These are phyloP conservation scores for Penicillium salamii DNA, from an alignment of 495 filamentous ascomycete species.

Conservation along the genomic window DNA sequence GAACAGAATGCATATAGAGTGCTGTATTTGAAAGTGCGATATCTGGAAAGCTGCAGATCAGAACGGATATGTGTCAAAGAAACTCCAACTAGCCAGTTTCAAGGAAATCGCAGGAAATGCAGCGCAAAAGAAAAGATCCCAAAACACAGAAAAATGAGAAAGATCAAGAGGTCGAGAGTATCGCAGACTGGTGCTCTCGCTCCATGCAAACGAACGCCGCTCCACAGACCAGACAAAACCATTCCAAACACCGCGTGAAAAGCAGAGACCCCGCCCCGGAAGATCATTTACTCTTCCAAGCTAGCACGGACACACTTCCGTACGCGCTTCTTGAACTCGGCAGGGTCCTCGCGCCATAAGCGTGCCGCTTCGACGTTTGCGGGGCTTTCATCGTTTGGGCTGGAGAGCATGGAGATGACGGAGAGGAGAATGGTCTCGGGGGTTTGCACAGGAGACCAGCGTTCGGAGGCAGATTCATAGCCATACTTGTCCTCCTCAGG, in stretches of 20 bases:
- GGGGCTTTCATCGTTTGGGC: conserved; percentile 92
- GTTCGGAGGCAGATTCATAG: conserved; percentile 87
- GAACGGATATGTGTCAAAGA: neutral
- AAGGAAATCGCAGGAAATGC: conserved; percentile 10
- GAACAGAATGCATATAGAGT: neutral
- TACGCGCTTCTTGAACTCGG: conserved; percentile 75
- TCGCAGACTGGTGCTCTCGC: conserved; percentile 1
- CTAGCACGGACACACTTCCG: conserved; percentile 80
- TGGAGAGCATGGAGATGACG: conserved; percentile 89
- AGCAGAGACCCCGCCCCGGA: neutral
- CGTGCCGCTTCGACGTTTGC: conserved; percentile 92
- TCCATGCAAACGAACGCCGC: conserved; percentile 1
- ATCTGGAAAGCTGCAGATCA: neutral
- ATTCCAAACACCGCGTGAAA: neutral
- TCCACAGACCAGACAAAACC: neutral
- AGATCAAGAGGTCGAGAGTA: conserved; percentile 6
- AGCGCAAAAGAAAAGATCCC: no score
- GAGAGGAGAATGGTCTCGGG: conserved; percentile 92
- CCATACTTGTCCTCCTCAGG: conserved; percentile 96
- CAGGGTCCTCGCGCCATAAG: conserved; percentile 79
- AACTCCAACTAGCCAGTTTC: neutral
- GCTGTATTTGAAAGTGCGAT: neutral
- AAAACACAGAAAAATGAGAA: no score
- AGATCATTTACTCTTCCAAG: conserved; percentile 49
- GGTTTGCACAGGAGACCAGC: conserved; percentile 96